These are phyloP conservation scores for Castanospermum australe DNA, from an alignment of 306 rosid species.

Conservation along the genomic window DNA sequence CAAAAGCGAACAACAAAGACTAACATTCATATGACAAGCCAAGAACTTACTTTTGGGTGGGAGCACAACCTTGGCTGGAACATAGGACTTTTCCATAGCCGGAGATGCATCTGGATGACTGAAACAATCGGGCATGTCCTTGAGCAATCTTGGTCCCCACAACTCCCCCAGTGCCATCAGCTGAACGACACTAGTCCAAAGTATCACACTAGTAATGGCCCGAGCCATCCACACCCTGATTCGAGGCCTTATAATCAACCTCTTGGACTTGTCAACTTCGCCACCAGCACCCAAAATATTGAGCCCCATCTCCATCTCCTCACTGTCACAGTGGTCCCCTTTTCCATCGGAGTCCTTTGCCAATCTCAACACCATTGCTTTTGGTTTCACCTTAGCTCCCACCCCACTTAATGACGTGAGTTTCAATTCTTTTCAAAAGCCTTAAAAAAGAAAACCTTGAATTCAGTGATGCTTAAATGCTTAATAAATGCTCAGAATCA, in stretches of 20 bases:
- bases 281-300: slow-evolving; percentile 42
- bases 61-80: slow-evolving; percentile 49
- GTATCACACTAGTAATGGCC: slow-evolving; percentile 61
- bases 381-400: neutral
- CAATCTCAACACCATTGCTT: slow-evolving; percentile 41
- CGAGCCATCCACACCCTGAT: slow-evolving; percentile 72
- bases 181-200: slow-evolving; percentile 79
- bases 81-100: slow-evolving; percentile 22
- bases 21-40: slow-evolving; percentile 14
- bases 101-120: slow-evolving; percentile 33
- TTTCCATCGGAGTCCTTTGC: slow-evolving; percentile 41
- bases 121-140: slow-evolving; percentile 67
- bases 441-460: slow-evolving; percentile 11
- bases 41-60: slow-evolving; percentile 75
- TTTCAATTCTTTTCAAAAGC: slow-evolving; percentile 23
- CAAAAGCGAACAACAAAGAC: neutral
- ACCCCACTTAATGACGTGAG: slow-evolving; percentile 22
- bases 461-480: slow-evolving; percentile 26
- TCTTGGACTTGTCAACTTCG: slow-evolving; percentile 56
- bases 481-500: slow-evolving; percentile 34
- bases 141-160: slow-evolving; percentile 60
- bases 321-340: slow-evolving; percentile 36
- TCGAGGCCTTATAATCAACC: slow-evolving; percentile 46
- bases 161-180: slow-evolving; percentile 64
- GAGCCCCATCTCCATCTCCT: slow-evolving; percentile 60